phyloP scores from a whole-genome alignment of 371 early-diverging fungal genomes.

The Circinella minor region DNA sequence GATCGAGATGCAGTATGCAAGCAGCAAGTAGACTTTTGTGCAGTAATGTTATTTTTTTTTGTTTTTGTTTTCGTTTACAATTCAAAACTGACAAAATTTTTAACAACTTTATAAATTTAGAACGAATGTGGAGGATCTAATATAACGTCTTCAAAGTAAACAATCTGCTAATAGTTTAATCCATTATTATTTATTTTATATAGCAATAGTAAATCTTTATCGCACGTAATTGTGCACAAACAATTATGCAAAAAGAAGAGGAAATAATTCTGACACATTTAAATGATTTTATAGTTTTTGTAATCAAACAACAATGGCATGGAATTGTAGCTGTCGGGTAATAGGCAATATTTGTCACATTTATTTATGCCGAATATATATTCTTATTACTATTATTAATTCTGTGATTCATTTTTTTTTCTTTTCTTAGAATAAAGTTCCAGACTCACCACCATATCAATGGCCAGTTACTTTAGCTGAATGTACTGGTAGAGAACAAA shows the following conservation, averaged over 20 bases:
- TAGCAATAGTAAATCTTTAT: too few species aligned
- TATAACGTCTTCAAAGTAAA: conserved; percentile 15
- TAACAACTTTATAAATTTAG: conserved; percentile 5
- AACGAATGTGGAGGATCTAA: conserved; percentile 18
- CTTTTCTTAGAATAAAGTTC: conserved; percentile 29
- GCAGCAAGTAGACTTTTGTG: conserved; percentile 21
- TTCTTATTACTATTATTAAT: too few species aligned
- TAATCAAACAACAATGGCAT: conserved; percentile 41
- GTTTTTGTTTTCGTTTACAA: background rate
- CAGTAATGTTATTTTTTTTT: conserved; percentile 11
- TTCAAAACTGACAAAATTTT: background rate
- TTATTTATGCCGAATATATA: background rate
- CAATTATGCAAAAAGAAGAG: too few species aligned
- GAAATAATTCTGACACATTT: background rate
- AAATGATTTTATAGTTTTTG: conserved; percentile 18
- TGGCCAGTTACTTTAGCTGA: conserved; percentile 42
- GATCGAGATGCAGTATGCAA: conserved; percentile 12
- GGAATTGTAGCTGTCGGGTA: conserved; percentile 45
- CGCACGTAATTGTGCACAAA: too few species aligned
- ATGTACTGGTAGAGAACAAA: conserved; percentile 30
- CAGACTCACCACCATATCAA: conserved; percentile 41
- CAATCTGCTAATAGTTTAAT: too few species aligned
- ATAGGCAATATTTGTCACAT: conserved; percentile 9
- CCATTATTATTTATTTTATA: too few species aligned
- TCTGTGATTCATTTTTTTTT: background rate